Conservation (phyloP, 306 rosid species). For the Glycine tomentella region DNA sequence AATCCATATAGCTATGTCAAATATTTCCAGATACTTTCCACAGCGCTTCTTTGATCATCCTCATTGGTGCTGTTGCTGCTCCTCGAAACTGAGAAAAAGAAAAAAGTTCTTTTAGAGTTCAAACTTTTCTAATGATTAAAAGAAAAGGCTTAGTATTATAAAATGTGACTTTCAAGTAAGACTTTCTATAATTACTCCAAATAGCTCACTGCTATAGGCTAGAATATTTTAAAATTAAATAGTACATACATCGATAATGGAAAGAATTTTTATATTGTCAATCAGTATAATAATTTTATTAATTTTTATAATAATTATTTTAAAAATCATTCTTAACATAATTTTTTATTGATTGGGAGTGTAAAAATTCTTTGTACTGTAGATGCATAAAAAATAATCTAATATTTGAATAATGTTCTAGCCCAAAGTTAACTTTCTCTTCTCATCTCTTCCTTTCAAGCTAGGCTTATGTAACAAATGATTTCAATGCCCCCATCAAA, state of each 20-base stretch:
- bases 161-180: neutral
- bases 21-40: conserved; percentile 60
- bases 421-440: neutral
- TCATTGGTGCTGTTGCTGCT: conserved; percentile 64
- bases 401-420: neutral
- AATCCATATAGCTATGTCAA: conserved; percentile 36
- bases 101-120: conserved; percentile 17
- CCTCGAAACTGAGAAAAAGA: conserved; percentile 78
- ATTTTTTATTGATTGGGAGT: too few relatives aligned
- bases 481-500: neutral
- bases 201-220: neutral
- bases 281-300: too few relatives aligned
- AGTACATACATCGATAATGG: too few relatives aligned
- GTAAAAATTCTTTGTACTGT: too few relatives aligned
- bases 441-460: conserved; percentile 9
- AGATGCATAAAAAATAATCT: too few relatives aligned
- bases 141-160: neutral
- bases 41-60: conserved; percentile 75
- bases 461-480: neutral
- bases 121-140: conserved; percentile 32
- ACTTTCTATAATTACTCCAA: neutral
- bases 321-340: too few relatives aligned
- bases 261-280: too few relatives aligned
- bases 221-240: neutral
- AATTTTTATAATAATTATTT: too few relatives aligned